Conservation (phyloP, 306 rosid genomes). For the Psophocarpus tetragonolobus region DNA sequence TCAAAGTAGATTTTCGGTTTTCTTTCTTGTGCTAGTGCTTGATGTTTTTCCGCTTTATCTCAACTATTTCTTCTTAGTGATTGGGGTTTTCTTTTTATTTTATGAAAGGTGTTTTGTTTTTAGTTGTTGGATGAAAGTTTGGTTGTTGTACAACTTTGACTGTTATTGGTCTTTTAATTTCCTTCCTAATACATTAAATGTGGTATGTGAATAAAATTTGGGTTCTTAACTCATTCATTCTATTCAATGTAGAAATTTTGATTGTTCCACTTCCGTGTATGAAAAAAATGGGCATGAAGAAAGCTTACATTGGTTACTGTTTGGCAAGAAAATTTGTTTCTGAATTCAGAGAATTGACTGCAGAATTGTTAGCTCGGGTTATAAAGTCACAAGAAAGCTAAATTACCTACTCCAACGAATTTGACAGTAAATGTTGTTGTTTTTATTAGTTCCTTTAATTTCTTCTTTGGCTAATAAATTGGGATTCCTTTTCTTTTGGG, state of each 20-base stretch:
- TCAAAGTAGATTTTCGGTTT: conserved; percentile 18
- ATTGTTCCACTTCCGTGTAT: conserved; percentile 26
- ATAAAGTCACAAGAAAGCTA: conserved; percentile 24
- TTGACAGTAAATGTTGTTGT: background rate
- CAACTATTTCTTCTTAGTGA: background rate
- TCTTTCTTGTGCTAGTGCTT: conserved; percentile 10
- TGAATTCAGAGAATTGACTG: conserved; percentile 26
- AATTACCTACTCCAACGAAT: conserved; percentile 27
- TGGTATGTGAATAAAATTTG: conserved; percentile 19
- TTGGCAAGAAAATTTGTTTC: conserved; percentile 25
- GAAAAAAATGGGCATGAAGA: background rate
- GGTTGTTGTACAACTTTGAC: conserved; percentile 49
- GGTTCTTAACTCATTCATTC: conserved; percentile 25
- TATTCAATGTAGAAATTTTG: conserved; percentile 30
- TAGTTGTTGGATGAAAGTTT: background rate
- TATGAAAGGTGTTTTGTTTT: background rate
- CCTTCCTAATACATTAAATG: conserved; percentile 31
- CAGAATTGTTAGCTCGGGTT: conserved; percentile 31
- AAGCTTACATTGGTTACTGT: conserved; percentile 32
- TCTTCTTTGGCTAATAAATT: background rate
- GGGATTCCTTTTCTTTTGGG: background rate
- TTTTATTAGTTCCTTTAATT: background rate
- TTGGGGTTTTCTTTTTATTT: conserved; percentile 2
- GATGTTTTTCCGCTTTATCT: background rate
- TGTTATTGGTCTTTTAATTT: conserved; percentile 15